phyloP scores from a whole-genome alignment of 2,329 filamentous ascomycete species.

The Clonostachys solani region DNA sequence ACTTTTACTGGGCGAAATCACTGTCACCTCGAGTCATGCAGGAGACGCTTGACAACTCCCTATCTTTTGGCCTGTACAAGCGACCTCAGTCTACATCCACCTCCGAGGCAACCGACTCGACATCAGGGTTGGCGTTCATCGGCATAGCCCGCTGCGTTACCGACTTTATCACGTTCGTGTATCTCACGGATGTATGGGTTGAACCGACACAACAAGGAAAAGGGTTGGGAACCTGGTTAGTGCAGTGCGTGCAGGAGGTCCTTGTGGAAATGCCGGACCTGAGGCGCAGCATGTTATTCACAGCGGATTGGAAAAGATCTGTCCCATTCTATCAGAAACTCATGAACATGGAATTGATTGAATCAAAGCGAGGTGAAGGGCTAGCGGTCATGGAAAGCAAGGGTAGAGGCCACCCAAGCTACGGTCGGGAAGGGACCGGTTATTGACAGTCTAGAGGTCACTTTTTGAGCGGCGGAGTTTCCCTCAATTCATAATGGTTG shows the following conservation, averaged over 20 bases:
- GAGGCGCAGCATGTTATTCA: conserved; percentile 48
- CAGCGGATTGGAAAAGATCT: conserved; percentile 22
- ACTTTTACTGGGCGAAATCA: conserved; percentile 49
- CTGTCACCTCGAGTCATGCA: conserved; percentile 36
- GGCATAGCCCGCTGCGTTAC: conserved; percentile 50
- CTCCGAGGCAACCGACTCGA: no score
- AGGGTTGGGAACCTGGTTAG: conserved; percentile 58
- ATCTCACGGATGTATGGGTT: conserved; percentile 60
- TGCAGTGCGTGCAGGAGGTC: conserved; percentile 50
- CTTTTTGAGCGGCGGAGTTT: no score
- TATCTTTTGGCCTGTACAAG: conserved; percentile 52
- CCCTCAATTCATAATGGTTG: no score
- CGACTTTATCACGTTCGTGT: conserved; percentile 60
- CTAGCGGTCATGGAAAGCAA: conserved; percentile 13
- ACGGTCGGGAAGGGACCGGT: neutral
- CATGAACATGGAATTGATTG: conserved; percentile 20
- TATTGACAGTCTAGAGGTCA: no score
- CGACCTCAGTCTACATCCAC: neutral
- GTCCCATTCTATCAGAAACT: conserved; percentile 25
- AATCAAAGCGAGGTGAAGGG: conserved; percentile 2
- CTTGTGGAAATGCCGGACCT: conserved; percentile 48
- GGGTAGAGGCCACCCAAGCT: conserved; percentile 7
- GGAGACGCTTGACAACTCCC: conserved; percentile 43
- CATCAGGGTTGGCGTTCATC: conserved; percentile 3
- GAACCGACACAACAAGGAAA: conserved; percentile 45